Percentiles rank a stretch among this genome's conserved stretches.
phyloP scores from a whole-genome alignment of 352 stramenopile species.

The Blastocystis sp. region DNA sequence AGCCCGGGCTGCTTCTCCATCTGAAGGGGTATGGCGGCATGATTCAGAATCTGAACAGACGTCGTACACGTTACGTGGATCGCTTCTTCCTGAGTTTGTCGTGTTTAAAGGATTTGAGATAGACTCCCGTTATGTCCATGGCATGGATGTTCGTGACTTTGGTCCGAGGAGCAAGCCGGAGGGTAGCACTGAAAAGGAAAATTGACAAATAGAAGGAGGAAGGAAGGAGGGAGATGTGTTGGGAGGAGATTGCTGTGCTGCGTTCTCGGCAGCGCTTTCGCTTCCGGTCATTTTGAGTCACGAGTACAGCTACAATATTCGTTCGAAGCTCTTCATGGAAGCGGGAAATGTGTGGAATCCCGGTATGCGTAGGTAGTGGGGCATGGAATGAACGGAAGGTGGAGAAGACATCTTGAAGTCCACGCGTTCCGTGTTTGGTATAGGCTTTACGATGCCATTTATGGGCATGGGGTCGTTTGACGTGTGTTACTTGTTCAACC shows the following conservation, averaged over 20 bases:
- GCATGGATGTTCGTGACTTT: background rate
- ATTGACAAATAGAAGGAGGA: conserved; percentile 2
- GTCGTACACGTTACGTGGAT: background rate
- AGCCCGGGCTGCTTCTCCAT: background rate
- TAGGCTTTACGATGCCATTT: background rate
- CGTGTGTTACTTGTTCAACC: conserved; percentile 22
- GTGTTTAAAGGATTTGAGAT: background rate
- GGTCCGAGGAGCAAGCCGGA: background rate
- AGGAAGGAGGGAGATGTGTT: conserved; percentile 41
- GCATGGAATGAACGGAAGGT: background rate
- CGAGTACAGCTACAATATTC: conserved; percentile 2
- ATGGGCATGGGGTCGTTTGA: background rate
- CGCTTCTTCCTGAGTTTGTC: conserved; percentile 16
- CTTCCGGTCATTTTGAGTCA: background rate
- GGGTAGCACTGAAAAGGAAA: background rate
- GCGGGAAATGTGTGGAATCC: conserved; percentile 52
- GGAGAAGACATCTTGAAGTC: background rate
- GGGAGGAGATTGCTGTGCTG: background rate
- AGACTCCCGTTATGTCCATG: background rate
- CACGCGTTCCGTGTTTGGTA: background rate
- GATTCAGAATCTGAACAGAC: background rate
- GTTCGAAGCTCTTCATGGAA: conserved; percentile 17
- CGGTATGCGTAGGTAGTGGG: background rate
- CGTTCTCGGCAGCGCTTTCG: background rate
- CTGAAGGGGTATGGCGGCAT: background rate